Evolutionary conservation across 164 flowering plant species (phyloP).

Genomic region (Magnolia changhungtana): DNA sequence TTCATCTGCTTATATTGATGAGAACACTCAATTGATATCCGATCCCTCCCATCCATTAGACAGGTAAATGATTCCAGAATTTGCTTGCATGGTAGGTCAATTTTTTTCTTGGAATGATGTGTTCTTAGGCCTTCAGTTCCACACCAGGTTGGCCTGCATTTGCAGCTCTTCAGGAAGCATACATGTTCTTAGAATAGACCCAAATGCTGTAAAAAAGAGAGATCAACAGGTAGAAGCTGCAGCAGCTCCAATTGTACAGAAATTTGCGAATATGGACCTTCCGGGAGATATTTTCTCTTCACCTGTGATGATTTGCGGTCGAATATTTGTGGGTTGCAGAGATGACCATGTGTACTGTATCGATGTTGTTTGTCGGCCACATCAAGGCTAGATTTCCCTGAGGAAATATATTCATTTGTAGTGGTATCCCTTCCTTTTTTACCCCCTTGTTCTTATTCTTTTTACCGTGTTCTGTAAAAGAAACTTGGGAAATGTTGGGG

Average conservation of each 20-base stretch:
- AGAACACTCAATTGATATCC: slow-evolving; percentile 41
- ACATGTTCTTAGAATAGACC: slow-evolving; percentile 38
- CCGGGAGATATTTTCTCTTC: slow-evolving; percentile 78
- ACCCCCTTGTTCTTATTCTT: too few species aligned
- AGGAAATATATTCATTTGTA: neutral
- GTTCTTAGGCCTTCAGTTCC: neutral
- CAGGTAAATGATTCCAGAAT: slow-evolving; percentile 37
- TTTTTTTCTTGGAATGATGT: neutral
- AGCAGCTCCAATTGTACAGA: slow-evolving; percentile 35
- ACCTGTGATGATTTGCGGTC: slow-evolving; percentile 86
- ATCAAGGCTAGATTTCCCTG: neutral
- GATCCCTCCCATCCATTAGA: slow-evolving; percentile 36
- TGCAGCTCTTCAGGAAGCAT: slow-evolving; percentile 77
- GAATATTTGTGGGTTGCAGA: slow-evolving; percentile 84
- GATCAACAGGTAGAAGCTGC: slow-evolving; percentile 12
- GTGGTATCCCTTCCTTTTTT: too few species aligned
- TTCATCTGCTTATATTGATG: slow-evolving; percentile 83
- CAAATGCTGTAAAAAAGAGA: slow-evolving; percentile 13
- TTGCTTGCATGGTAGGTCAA: neutral
- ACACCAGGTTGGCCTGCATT: slow-evolving; percentile 65
- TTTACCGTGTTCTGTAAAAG: too few species aligned
- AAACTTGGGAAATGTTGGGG: too few species aligned
- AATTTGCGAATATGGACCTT: slow-evolving; percentile 54
- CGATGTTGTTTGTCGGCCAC: slow-evolving; percentile 8
- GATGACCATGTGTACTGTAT: slow-evolving; percentile 76